Conservation (phyloP, 495 filamentous ascomycete species). For the Aspergillus cavernicola region DNA sequence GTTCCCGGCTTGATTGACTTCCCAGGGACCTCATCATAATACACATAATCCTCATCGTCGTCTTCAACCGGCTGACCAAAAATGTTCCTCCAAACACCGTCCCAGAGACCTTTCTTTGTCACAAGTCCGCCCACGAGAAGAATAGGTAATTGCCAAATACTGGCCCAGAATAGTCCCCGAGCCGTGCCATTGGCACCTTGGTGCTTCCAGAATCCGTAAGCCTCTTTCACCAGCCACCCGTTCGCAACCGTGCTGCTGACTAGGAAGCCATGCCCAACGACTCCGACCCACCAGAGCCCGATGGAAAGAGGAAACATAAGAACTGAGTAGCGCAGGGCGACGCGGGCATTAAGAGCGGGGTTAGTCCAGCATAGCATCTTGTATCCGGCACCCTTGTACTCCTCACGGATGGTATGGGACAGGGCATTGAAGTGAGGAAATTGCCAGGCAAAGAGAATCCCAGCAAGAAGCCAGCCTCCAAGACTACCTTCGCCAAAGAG, state of each 20-base stretch:
- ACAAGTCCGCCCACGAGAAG: slow-evolving; percentile 86
- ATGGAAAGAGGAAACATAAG: slow-evolving; percentile 84
- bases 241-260: slow-evolving; percentile 79
- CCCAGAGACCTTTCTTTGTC: slow-evolving; percentile 94
- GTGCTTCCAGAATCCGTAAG: slow-evolving; percentile 74
- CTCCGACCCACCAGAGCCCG: slow-evolving; percentile 71
- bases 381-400: slow-evolving; percentile 85
- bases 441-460: slow-evolving; percentile 89
- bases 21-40: slow-evolving; percentile 24
- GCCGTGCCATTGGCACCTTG: slow-evolving; percentile 79
- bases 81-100: slow-evolving; percentile 69
- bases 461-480: slow-evolving; percentile 87
- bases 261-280: slow-evolving; percentile 87
- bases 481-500: slow-evolving; percentile 65
- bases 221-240: slow-evolving; percentile 78
- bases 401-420: slow-evolving; percentile 79
- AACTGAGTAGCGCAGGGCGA: slow-evolving; percentile 83
- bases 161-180: slow-evolving; percentile 90
- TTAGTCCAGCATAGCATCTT: slow-evolving; percentile 90
- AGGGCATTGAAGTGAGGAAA: slow-evolving; percentile 97
- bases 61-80: slow-evolving; percentile 49
- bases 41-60: slow-evolving; percentile 38
- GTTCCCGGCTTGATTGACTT: not conserved
- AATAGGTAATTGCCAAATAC: slow-evolving; percentile 93
- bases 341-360: slow-evolving; percentile 74